Evolutionary conservation across 305 asterid species (phyloP), one percentile per base, ranked within the genome.

Genomic region (Salvia sclarea): DNA sequence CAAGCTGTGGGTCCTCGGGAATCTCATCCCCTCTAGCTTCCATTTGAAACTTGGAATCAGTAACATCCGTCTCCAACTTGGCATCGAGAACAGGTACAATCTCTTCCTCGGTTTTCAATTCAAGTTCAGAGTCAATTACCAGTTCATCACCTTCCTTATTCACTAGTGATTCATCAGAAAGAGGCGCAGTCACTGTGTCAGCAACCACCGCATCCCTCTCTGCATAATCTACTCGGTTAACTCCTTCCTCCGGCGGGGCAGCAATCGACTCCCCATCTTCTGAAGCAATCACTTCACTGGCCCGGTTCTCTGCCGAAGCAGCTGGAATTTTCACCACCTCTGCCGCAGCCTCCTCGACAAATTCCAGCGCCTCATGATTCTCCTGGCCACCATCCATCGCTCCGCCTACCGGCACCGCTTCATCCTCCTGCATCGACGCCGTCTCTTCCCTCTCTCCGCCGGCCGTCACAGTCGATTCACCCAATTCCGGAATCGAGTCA

Each of bases 401-500:
- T 35, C 72, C 79, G 3, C 25, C 75, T 7, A 24, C 73, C 20
- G 56, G 72, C 79, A 38, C 75, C 63, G 61, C 63, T 61, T 44
- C 35, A 49, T 37, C 81, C 76, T 30, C 79, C n/a, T n/a, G n/a
- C 13, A 21, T 20, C 55, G 59, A 37, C 55, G 59, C 76, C 76
- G 64, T 41, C 54, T 66, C 62, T 44, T n/a, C 55, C 30, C 71
- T 50, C 72, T 43, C 76, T 16, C 73, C 77, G 37, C 70, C 80
- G 38, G 35, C 65, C 56, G 7, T 58, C 28, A 53, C 48, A 31
- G 55, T 66, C 76, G 79, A 74, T 49, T 76, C 82, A 60, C 49
- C 78, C 57, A 57, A 72, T 61, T 72, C 67, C 33, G 50, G 30
- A 58, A 65, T 37, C 64, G 77, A 37, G 69, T 72, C 82, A 76